Base-by-base conservation (phyloP, 352 stramenopile genomes). In the Achlya hypogyna region DNA sequence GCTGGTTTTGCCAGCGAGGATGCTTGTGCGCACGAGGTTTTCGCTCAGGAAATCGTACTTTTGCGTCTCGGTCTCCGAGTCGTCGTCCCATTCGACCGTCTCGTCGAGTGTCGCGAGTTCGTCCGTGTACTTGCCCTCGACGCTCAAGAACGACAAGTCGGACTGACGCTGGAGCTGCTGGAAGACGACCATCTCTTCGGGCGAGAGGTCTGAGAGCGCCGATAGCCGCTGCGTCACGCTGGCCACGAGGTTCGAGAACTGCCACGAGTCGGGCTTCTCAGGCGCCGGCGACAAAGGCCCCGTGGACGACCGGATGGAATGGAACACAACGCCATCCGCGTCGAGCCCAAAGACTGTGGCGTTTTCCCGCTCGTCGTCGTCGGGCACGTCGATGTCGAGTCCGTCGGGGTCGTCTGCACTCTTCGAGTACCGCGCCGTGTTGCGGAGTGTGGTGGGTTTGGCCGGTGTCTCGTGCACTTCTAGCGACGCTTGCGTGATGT, bases 401-500 rank as follows among this genome's bases (percentile, higher is more conserved):
- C 10, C 31, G 6, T 56, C 49, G n/a, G n/a, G n/a, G 6, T 45
- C 38, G 38, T 45, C 38, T 45, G n/a, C n/a, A n/a, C n/a, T n/a
- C 22, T 56, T 10, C 12, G 14, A 20, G 31, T 56, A 56, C 31
- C 25, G 49, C 2, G 49, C 49, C 8, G 49, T 56, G 8, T 56
- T 56, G 49, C 49, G 49, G 10, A 56, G 25, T 20, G 49, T 56
- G 31, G n/a, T 9, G 2, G 49, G 49, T 20, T 56, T 56, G 31
- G 31, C n/a, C 38, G 49, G 49, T 9, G 49, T 34, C 12, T 67
- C 60, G 22, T 67, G 60, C 18, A 67, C 60, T 58, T 67, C 60
- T 1, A 58, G 8, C 3, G 60, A 67, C 8, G 60, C 60, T 27
- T 67, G 38, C 10, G 60, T 49, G 12, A 67, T 58, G 23, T 67